Evolutionary conservation across 1,139 yeast species (phyloP), one percentile per base, ranked within the genome.

Genomic region (Saccharomyces hybrid): DNA sequence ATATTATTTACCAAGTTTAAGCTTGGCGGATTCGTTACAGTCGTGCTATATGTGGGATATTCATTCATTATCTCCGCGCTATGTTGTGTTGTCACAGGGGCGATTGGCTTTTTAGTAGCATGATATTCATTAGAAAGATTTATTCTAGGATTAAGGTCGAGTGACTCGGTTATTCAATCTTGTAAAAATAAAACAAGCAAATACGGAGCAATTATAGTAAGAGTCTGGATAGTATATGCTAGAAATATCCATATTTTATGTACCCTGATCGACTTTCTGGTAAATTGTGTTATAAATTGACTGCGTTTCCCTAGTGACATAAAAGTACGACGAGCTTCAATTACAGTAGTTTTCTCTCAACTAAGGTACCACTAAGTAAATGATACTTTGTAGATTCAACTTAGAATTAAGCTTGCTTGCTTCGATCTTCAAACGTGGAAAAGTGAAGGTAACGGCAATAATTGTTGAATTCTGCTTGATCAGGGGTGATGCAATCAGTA

Each of bases 101-200:
- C 96, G 2, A 79, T 91, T 64, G 99, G 99, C 1, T 89, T 88
- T 62, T 88, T 53, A 79, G 90, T 61, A 79, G 84, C 62, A 79
- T 88, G 73, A 71, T 83, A 64, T 88, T 95, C 68, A 84, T 90
- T 52, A 79, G 89, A 69, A 83, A 75, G 65, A 90, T 93, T 59
- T 93, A 90, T 69, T 78, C 86, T 19, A 85, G 90, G 59, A 87
- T 93, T 66, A 91, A 91, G 73, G 86, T 91, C 56, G 98, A 93
- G 62, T 84, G 53, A 52, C 19, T 19, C 14, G 6, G 24, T 38
- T 16, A 4, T 19, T 16, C 7, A 4, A 4, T 19, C 44, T 14
- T 34, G 19, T 7, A 34, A 14, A 24, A 14, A 32, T 3, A 8
- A 7, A 34, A 34, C 9, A 14, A 14, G 14, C 7, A 6, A 34